Percentiles rank a stretch among this genome's conserved stretches.
Conservation (phyloP, 1,284 basidiomycete genomes). For the Ustilago bromivora region DNA sequence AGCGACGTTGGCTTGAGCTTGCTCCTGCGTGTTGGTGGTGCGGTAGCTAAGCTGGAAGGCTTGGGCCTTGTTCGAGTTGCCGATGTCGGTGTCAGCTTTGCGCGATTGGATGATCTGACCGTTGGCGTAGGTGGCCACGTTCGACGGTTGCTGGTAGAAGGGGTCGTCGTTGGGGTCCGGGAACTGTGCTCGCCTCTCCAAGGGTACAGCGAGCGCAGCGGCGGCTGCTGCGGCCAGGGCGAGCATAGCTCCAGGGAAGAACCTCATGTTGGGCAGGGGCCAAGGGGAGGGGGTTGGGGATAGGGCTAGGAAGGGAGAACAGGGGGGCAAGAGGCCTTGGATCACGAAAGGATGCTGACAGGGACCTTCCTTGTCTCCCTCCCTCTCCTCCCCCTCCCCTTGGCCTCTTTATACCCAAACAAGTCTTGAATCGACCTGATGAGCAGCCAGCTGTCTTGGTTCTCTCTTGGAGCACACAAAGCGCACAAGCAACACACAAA, state of each 20-base stretch:
- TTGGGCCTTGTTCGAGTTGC: conserved; percentile 28
- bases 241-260: conserved; percentile 18
- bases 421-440: not conserved
- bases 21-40: conserved; percentile 38
- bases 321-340: not conserved
- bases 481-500: no score
- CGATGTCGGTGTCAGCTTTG: conserved; percentile 32
- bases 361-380: no score
- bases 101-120: conserved; percentile 52
- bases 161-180: conserved; percentile 52
- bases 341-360: not conserved
- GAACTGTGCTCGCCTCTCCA: conserved; percentile 17
- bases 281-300: not conserved
- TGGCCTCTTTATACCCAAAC: not conserved
- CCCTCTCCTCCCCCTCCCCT: no score
- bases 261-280: conserved; percentile 12
- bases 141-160: conserved; percentile 44
- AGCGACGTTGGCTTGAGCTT: conserved; percentile 39
- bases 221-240: conserved; percentile 24
- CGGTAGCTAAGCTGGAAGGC: conserved; percentile 59
- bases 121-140: conserved; percentile 37
- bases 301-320: not conserved
- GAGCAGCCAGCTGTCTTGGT: not conserved
- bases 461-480: no score
- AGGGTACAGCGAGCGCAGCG: conserved; percentile 20